These are phyloP conservation scores for Beta corolliflora DNA, from an alignment of 179 eudicot species.

Conservation along the genomic window DNA sequence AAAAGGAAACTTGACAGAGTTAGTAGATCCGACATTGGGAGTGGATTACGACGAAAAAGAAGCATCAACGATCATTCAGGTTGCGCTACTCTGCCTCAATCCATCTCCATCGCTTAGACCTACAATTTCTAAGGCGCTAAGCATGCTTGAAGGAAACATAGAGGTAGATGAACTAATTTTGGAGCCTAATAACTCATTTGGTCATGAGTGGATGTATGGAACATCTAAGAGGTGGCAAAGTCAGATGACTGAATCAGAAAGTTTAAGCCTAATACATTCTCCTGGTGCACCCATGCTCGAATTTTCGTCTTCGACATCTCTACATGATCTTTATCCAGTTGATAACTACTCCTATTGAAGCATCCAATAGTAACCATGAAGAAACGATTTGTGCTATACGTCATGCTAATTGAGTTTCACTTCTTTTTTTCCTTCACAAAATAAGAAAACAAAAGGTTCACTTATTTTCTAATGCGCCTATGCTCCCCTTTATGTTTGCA, in stretches of 20 bases:
- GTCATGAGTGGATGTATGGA: conserved; percentile 16
- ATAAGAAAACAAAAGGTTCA: too few species aligned
- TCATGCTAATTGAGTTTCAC: not conserved
- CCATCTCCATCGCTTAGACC: conserved; percentile 31
- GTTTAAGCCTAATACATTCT: conserved; percentile 24
- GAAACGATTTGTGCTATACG: not conserved
- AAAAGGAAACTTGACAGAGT: conserved; percentile 18
- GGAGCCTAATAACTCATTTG: conserved; percentile 6
- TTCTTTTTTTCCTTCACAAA: too few species aligned
- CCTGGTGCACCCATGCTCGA: not conserved
- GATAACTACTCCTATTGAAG: not conserved
- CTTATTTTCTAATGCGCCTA: too few species aligned
- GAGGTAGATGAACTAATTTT: conserved; percentile 4
- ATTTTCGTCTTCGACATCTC: conserved; percentile 4
- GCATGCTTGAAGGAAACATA: conserved; percentile 28
- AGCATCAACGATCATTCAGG: conserved; percentile 14
- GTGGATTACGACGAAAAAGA: conserved; percentile 12
- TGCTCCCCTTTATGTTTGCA: too few species aligned
- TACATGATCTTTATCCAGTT: conserved; percentile 15
- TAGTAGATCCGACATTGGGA: conserved; percentile 19
- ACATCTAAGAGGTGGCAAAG: conserved; percentile 3
- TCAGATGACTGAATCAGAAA: conserved; percentile 1
- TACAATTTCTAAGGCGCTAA: conserved; percentile 17
- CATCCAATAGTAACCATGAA: not conserved
- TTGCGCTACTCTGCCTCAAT: conserved; percentile 22